Evolutionary conservation across 169 alveolate genomes (phyloP).

Genomic region (Plasmodium gonderi): DNA sequence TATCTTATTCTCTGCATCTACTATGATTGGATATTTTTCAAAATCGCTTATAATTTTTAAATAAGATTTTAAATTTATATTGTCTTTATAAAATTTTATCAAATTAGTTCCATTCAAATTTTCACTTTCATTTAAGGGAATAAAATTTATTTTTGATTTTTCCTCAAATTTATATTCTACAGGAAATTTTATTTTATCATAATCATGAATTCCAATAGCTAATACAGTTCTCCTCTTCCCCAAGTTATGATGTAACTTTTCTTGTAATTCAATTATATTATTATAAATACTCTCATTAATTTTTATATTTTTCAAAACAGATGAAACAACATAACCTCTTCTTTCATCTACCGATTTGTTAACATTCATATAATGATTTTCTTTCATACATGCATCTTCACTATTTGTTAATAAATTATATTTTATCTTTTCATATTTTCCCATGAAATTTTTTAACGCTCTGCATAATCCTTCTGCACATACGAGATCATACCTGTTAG

Average conservation of each 20-base stretch:
- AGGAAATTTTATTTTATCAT: constrained; percentile 93
- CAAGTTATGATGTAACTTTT: constrained; percentile 97
- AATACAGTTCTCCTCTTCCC: constrained; percentile 95
- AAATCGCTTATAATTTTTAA: constrained; percentile 86
- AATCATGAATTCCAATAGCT: constrained; percentile 97
- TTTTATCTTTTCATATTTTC: constrained; percentile 54
- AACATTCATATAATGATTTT: constrained; percentile 26
- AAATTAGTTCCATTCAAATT: constrained; percentile 74
- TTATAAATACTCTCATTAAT: constrained; percentile 91
- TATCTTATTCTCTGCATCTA: constrained; percentile 92
- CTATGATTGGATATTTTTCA: constrained; percentile 92
- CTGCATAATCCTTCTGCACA: constrained; percentile 87
- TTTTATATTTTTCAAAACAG: constrained; percentile 93
- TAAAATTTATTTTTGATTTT: constrained; percentile 92
- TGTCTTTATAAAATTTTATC: background rate
- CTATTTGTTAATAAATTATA: constrained; percentile 74
- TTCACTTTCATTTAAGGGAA: constrained; percentile 93
- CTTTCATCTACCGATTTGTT: constrained; percentile 69
- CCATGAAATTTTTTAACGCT: constrained; percentile 82
- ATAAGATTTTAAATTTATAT: constrained; percentile 89
- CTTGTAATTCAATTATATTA: constrained; percentile 97
- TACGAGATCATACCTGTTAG: constrained; percentile 82
- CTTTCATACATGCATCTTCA: constrained; percentile 77
- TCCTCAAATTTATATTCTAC: constrained; percentile 91
- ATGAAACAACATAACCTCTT: constrained; percentile 92